A percentile compares a stretch with the other conserved stretches of the same genome.
Evolutionary conservation across 345 rosid genomes (phyloP).

Genomic region (Boechera stricta): DNA sequence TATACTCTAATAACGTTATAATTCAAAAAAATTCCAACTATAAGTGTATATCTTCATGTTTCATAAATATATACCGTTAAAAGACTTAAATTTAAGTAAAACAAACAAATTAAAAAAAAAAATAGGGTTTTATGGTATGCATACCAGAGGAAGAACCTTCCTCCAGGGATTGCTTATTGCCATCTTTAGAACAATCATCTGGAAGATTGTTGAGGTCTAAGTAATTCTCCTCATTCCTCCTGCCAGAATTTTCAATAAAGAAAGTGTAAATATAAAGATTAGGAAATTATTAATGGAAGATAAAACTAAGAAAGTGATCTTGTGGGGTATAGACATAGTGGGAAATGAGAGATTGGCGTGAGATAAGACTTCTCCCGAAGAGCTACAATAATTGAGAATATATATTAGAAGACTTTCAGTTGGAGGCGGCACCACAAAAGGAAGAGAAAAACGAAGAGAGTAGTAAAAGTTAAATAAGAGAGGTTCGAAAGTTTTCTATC

Average conservation of each 20-base stretch:
- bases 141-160: constrained; percentile 74
- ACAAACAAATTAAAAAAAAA: background rate
- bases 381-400: constrained; percentile 52
- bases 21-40: background rate
- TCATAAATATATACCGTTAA: background rate
- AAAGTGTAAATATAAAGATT: constrained; percentile 26
- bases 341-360: constrained; percentile 53
- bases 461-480: constrained; percentile 60
- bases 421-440: constrained; percentile 66
- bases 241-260: constrained; percentile 42
- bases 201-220: constrained; percentile 99
- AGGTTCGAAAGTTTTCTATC: constrained; percentile 88
- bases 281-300: constrained; percentile 31
- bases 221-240: constrained; percentile 79
- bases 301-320: constrained; percentile 31
- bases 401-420: constrained; percentile 71
- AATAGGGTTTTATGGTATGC: constrained; percentile 31
- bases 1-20: background rate
- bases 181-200: constrained; percentile 71
- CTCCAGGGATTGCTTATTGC: constrained; percentile 57
- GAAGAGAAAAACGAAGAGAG: constrained; percentile 52
- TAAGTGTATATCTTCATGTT: background rate
- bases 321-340: constrained; percentile 44
- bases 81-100: background rate
- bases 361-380: constrained; percentile 51